Evolutionary conservation across 306 rosid genomes (phyloP).

Genomic region (Quercus suber): DNA sequence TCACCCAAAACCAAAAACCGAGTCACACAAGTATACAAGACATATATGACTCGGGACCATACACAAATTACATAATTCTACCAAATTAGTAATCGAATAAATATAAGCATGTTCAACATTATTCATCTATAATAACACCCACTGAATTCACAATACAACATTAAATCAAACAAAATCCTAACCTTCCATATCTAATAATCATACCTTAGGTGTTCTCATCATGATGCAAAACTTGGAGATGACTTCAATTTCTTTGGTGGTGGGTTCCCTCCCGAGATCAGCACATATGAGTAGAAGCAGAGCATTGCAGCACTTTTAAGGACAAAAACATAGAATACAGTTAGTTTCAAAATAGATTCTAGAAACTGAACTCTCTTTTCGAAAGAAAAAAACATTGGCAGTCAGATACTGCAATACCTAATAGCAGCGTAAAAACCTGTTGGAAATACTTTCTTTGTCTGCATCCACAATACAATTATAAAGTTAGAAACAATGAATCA

Average conservation of each 20-base stretch:
- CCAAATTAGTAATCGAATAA: too few species aligned
- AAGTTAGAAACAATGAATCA: conserved; percentile 10
- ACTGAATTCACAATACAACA: conserved; percentile 27
- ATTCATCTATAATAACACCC: conserved; percentile 15
- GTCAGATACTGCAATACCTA: conserved; percentile 41
- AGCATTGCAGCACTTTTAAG: conserved; percentile 80
- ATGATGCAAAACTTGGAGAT: conserved; percentile 45
- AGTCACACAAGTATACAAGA: too few species aligned
- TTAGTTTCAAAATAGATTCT: background rate
- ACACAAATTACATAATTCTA: too few species aligned
- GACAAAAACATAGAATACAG: background rate
- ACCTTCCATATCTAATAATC: conserved; percentile 13
- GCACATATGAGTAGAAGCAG: conserved; percentile 76
- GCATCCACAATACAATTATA: conserved; percentile 20
- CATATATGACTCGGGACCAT: too few species aligned
- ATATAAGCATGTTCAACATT: conserved; percentile 8
- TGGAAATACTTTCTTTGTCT: conserved; percentile 82
- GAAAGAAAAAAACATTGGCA: background rate
- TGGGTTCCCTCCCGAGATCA: conserved; percentile 84
- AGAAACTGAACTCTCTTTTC: background rate
- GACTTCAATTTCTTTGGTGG: conserved; percentile 88
- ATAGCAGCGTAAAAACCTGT: conserved; percentile 55
- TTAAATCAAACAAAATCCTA: background rate
- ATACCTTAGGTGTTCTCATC: conserved; percentile 28
- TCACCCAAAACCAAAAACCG: too few species aligned